phyloP scores from a whole-genome alignment of 2,329 filamentous ascomycete species.

The Harringtonia aguacate region DNA sequence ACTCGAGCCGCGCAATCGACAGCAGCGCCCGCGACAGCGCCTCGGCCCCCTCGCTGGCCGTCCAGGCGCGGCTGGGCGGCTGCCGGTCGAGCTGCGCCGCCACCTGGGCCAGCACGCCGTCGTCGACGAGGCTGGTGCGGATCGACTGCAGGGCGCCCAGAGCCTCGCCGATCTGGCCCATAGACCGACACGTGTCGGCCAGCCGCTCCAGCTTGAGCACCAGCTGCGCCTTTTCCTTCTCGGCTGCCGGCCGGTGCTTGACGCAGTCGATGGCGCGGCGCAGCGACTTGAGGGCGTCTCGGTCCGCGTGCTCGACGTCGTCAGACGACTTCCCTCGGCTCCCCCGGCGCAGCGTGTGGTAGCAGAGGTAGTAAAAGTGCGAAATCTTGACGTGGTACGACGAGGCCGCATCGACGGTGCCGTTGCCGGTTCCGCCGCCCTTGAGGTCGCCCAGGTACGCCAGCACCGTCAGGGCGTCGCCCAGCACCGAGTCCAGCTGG shows the following conservation, averaged over 20 bases:
- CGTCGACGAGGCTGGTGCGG: slow-evolving; percentile 49
- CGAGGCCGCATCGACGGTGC: slow-evolving; percentile 14
- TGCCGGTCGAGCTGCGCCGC: slow-evolving; percentile 34
- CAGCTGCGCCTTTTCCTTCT: slow-evolving; percentile 50
- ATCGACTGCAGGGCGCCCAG: slow-evolving; percentile 48
- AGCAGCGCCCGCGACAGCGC: slow-evolving; percentile 48
- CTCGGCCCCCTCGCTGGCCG: slow-evolving; percentile 34
- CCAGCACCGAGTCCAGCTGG: slow-evolving; percentile 42
- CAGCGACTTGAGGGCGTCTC: slow-evolving; percentile 42
- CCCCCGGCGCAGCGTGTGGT: slow-evolving; percentile 38
- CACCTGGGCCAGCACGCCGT: slow-evolving; percentile 45
- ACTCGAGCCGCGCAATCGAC: slow-evolving; percentile 48
- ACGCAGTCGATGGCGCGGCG: slow-evolving; percentile 54
- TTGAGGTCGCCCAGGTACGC: slow-evolving; percentile 35
- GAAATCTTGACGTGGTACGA: slow-evolving; percentile 56
- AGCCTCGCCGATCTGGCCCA: slow-evolving; percentile 44
- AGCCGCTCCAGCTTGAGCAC: slow-evolving; percentile 56
- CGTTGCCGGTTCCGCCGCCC: too few species aligned
- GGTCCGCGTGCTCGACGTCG: slow-evolving; percentile 14
- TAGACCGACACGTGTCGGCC: slow-evolving; percentile 46
- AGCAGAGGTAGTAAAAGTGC: slow-evolving; percentile 59
- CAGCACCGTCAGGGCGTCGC: slow-evolving; percentile 43
- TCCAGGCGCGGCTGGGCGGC: slow-evolving; percentile 44
- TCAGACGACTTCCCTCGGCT: too few species aligned
- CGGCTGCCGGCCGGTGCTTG: slow-evolving; percentile 37